Percentiles rank a stretch among this genome's conserved stretches.
Evolutionary conservation across 2,329 filamentous ascomycete species (phyloP).

Genomic region (Fonsecaea multimorphosa): DNA sequence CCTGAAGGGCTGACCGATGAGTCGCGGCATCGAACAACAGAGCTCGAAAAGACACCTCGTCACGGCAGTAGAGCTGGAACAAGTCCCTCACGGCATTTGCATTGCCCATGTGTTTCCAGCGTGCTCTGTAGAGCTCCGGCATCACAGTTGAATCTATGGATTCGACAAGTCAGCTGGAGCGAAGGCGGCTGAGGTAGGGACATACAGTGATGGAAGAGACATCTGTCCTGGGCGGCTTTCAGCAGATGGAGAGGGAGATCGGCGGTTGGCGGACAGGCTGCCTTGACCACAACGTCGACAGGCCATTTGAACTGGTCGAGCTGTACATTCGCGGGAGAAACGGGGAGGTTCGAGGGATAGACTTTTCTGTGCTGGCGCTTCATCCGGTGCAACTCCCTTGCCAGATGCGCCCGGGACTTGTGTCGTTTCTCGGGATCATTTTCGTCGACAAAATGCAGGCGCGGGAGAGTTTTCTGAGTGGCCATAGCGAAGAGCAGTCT

Average conservation of each 20-base stretch:
- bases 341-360: neutral
- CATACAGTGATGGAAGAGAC: constrained; percentile 19
- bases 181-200: neutral
- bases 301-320: constrained; percentile 17
- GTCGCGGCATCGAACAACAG: constrained; percentile 16
- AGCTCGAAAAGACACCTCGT: constrained; percentile 18
- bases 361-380: constrained; percentile 15
- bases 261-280: constrained; percentile 12
- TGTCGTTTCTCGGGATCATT: constrained; percentile 17
- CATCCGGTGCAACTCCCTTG: constrained; percentile 17
- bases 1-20: constrained; percentile 16
- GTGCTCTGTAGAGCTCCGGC: constrained; percentile 16
- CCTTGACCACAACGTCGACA: constrained; percentile 11
- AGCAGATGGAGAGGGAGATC: constrained; percentile 3
- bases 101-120: constrained; percentile 7
- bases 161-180: neutral
- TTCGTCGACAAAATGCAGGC: constrained; percentile 19
- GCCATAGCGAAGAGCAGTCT: constrained; percentile 1
- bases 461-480: neutral
- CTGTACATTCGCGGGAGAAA: neutral
- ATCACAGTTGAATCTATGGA: constrained; percentile 6
- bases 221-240: neutral
- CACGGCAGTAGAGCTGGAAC: constrained; percentile 20
- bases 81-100: constrained; percentile 8
- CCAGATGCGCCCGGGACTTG: constrained; percentile 17